Evolutionary conservation across 768 basidiomycete species (phyloP), one percentile per base, ranked within the genome.

Genomic region (Leccinum arenicola): DNA sequence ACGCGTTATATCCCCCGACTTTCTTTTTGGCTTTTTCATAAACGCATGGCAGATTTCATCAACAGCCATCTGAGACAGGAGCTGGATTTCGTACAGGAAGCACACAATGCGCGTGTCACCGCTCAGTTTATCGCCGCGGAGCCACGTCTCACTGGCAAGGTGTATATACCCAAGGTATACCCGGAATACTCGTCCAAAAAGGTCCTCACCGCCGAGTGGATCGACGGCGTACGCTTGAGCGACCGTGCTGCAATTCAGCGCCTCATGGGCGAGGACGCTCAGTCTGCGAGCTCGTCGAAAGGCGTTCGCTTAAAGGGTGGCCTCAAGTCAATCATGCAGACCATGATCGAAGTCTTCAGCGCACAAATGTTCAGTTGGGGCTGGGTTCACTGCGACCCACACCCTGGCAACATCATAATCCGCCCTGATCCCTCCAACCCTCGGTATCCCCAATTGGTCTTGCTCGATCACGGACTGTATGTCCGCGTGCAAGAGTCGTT

Each of bases 361-460:
- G 91, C 89, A 3, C 93, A 85, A 77, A 95, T 95, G 73, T 98
- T 97, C 71, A 82, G 82, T 58, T 97, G 90, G 90, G 93, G 93
- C 9, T 94, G 87, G 81, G 88, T 94, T 3, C 87, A 92, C 71
- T 93, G 93, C 68, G 84, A 86, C 57, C 84, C 84, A 0, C 84
- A 90, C 63, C 87, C 87, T 3, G 89, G 90, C 11, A 93, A 96
- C 72, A 82, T 95, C 59, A 84, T 84, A 73, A 83, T 88, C 65
- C 90, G 82, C 8, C 84, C 83, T 1, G 61, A 69, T 43, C 72
- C 72, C 31, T 60, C 52, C 23, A 54, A 64, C 25, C 52, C 61
- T 3, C 55, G 33, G 47, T 65, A 70, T 6, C 80, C 85, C 2
- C 87, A 90, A 65, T 78, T 93, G 61, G 89, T 97, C 33, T 78